These are phyloP conservation scores for Penicillium olsonii DNA, from an alignment of 2,329 filamentous ascomycete genomes.

Conservation along the genomic window DNA sequence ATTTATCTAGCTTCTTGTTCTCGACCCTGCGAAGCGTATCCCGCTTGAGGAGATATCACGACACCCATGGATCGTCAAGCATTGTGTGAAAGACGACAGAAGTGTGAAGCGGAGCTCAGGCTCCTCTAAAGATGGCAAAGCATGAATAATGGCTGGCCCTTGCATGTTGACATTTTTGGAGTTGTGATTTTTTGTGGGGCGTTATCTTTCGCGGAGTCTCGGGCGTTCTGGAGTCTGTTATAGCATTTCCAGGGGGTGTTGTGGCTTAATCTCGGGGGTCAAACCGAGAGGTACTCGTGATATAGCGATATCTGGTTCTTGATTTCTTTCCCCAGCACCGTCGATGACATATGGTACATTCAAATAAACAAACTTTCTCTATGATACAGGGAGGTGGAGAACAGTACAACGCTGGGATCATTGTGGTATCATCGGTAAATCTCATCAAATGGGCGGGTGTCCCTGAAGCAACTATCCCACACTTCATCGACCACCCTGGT, in stretches of 20 bases:
- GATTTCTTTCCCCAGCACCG: constrained; percentile 16
- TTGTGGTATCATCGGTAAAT: constrained; percentile 68
- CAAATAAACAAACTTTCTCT: constrained; percentile 12
- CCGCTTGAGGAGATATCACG: constrained; percentile 82
- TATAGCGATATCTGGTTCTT: constrained; percentile 20
- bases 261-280: constrained; percentile 11
- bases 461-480: constrained; percentile 96
- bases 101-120: constrained; percentile 46
- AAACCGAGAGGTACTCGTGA: constrained; percentile 13
- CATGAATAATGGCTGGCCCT: constrained; percentile 21
- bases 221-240: constrained; percentile 1
- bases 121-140: constrained; percentile 36
- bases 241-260: constrained; percentile 19
- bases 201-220: constrained; percentile 18
- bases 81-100: constrained; percentile 67
- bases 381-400: constrained; percentile 19
- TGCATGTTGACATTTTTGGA: constrained; percentile 18
- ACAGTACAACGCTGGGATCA: constrained; percentile 2
- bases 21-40: constrained; percentile 92
- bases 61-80: constrained; percentile 96
- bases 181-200: constrained; percentile 17
- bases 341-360: constrained; percentile 28
- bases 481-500: constrained; percentile 90
- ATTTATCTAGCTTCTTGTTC: constrained; percentile 69
- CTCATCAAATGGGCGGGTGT: constrained; percentile 95